A percentile compares a stretch with the other conserved stretches of the same genome.
These are phyloP conservation scores for Chrysoporthe deuterocubensis DNA, from an alignment of 2,329 filamentous ascomycete genomes.

Conservation along the genomic window DNA sequence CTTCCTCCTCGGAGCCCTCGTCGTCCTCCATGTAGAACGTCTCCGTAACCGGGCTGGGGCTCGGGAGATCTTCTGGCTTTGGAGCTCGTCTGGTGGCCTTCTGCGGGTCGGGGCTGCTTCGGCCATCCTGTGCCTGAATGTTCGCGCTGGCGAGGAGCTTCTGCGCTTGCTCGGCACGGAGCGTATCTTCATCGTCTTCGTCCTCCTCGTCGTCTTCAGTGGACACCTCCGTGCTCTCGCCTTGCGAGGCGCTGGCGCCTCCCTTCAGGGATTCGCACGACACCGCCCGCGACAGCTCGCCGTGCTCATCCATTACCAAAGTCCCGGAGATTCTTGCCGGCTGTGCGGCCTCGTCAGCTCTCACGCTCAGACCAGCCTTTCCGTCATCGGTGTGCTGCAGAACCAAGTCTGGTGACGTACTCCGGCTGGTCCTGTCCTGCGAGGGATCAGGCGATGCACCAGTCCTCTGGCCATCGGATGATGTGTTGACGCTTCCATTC, in stretches of 20 bases:
- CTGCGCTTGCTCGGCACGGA: conserved; percentile 24
- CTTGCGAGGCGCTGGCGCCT: conserved; percentile 15
- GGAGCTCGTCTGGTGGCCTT: conserved; percentile 4
- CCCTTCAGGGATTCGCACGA: conserved; percentile 21
- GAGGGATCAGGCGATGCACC: conserved; percentile 21
- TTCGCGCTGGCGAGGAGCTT: conserved; percentile 20
- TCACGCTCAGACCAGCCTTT: neutral
- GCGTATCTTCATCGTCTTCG: conserved; percentile 25
- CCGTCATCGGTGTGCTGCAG: conserved; percentile 12
- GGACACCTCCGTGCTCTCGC: conserved; percentile 14
- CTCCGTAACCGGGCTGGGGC: conserved; percentile 24
- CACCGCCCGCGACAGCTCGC: conserved; percentile 22
- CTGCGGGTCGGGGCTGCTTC: neutral
- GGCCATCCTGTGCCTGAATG: neutral
- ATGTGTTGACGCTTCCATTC: conserved; percentile 11
- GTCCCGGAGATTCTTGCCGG: conserved; percentile 10
- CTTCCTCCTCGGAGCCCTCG: conserved; percentile 25
- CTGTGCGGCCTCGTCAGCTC: neutral
- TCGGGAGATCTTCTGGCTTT: conserved; percentile 2
- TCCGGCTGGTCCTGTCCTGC: conserved; percentile 19
- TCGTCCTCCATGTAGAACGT: conserved; percentile 29
- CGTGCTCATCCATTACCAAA: conserved; percentile 10
- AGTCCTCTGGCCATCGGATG: conserved; percentile 4
- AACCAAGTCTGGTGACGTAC: conserved; percentile 20
- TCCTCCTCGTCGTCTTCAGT: conserved; percentile 7